phyloP scores from a whole-genome alignment of 163 green algal genomes.

The Chlamydomonas reinhardtii region DNA sequence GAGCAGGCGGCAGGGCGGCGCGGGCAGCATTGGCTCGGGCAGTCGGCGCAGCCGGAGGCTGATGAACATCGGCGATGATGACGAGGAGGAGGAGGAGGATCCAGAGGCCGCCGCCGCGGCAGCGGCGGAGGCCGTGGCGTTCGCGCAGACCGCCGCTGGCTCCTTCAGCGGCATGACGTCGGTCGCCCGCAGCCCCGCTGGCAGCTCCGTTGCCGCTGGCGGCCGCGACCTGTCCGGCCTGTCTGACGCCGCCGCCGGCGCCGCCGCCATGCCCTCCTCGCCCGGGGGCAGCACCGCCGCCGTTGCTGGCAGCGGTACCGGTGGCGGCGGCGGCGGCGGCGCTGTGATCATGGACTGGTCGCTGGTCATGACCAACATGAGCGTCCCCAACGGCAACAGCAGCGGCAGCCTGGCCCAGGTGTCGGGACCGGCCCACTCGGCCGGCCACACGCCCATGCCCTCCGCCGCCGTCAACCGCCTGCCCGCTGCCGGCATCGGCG shows the following conservation, averaged over 20 bases:
- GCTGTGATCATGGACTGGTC: conserved; percentile 23
- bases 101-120: too few relatives aligned
- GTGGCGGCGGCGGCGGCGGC: background rate
- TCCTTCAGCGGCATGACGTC: background rate
- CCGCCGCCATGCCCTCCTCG: too few relatives aligned
- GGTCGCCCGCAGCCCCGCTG: background rate
- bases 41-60: too few relatives aligned
- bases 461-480: background rate
- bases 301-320: background rate
- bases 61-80: too few relatives aligned
- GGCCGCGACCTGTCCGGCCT: too few relatives aligned
- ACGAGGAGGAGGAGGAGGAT: too few relatives aligned
- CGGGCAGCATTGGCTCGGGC: too few relatives aligned
- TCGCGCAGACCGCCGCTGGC: background rate
- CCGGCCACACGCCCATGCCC: conserved; percentile 37
- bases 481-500: background rate
- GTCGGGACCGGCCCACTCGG: background rate
- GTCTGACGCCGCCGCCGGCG: too few relatives aligned
- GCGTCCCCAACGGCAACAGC: background rate
- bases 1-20: too few relatives aligned
- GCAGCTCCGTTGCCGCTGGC: too few relatives aligned
- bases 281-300: background rate
- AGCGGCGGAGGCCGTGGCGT: conserved; percentile 1
- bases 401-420: too few relatives aligned
- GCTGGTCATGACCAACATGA: conserved; percentile 28